These are phyloP conservation scores for Cynara cardunculus DNA, from an alignment of 129 eudicot genomes.

Conservation along the genomic window DNA sequence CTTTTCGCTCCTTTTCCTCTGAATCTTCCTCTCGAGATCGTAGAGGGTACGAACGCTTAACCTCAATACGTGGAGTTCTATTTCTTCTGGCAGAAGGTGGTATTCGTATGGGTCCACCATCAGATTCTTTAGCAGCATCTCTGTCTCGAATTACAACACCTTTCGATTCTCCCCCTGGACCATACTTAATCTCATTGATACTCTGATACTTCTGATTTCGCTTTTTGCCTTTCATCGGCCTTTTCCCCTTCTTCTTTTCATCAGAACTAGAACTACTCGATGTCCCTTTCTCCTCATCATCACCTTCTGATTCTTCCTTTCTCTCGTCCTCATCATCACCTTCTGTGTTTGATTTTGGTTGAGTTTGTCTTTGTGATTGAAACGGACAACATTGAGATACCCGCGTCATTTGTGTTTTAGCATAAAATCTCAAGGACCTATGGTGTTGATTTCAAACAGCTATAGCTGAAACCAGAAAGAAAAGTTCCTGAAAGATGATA, in stretches of 20 bases:
- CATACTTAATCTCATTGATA: neutral
- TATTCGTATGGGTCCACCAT: neutral
- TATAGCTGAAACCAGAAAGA: neutral
- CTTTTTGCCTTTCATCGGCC: neutral
- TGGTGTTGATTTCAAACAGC: neutral
- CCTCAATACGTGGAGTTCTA: neutral
- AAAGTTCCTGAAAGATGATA: conserved; percentile 10
- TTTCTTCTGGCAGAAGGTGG: conserved; percentile 1
- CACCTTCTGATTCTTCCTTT: neutral
- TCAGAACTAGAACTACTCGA: neutral
- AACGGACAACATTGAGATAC: neutral
- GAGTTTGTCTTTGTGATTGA: neutral
- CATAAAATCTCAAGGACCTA: neutral
- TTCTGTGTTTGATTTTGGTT: neutral
- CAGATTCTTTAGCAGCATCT: neutral
- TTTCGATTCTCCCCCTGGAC: conserved; percentile 8
- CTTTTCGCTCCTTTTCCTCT: neutral
- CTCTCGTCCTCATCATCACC: neutral
- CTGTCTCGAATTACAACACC: conserved; percentile 11
- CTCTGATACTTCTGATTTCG: neutral
- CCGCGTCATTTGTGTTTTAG: conserved; percentile 6
- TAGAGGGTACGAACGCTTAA: conserved; percentile 8
- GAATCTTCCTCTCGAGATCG: conserved; percentile 9
- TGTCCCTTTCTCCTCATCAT: neutral
- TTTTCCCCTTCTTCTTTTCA: conserved; percentile 9